Evolutionary conservation across 164 flowering plant species (phyloP).

Genomic region (Dillenia turbinata): DNA sequence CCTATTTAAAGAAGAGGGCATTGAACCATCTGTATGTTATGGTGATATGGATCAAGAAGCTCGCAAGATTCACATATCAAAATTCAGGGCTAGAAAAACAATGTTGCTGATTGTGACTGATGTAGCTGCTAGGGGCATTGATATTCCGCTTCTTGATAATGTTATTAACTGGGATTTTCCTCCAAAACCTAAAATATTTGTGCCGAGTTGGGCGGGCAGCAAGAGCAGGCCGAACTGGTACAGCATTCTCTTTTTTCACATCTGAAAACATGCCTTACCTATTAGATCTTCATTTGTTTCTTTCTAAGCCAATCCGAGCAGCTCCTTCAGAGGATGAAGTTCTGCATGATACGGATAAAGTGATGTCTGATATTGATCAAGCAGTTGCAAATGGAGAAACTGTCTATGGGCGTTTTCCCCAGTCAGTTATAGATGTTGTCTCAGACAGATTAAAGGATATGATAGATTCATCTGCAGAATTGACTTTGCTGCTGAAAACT

Average conservation of each 20-base stretch:
- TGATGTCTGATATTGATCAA: slow-evolving; percentile 55
- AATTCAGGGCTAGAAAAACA: slow-evolving; percentile 81
- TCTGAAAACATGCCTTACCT: slow-evolving; percentile 83
- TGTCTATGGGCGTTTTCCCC: slow-evolving; percentile 91
- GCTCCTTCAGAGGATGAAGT: slow-evolving; percentile 93
- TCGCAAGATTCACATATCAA: slow-evolving; percentile 77
- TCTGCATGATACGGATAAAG: slow-evolving; percentile 55
- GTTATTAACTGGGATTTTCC: slow-evolving; percentile 97
- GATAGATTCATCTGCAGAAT: slow-evolving; percentile 70
- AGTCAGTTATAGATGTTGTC: slow-evolving; percentile 70
- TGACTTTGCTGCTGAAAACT: slow-evolving; percentile 49
- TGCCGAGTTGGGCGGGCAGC: slow-evolving; percentile 97
- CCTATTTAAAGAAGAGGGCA: slow-evolving; percentile 70
- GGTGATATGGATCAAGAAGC: slow-evolving; percentile 99
- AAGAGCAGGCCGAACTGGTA: slow-evolving; percentile 90
- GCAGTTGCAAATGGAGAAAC: slow-evolving; percentile 80
- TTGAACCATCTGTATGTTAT: slow-evolving; percentile 87
- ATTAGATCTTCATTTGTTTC: slow-evolving; percentile 95
- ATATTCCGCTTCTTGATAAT: slow-evolving; percentile 95
- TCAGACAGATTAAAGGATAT: slow-evolving; percentile 77
- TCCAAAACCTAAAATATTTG: slow-evolving; percentile 91
- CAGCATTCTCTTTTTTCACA: slow-evolving; percentile 85
- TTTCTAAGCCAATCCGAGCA: slow-evolving; percentile 80
- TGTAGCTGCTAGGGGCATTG: slow-evolving; percentile 97
- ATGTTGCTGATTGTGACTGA: slow-evolving; percentile 92